Percentiles rank a stretch among this genome's conserved stretches.
phyloP scores from a whole-genome alignment of 257 asterid species.

The Gentiana dahurica region DNA sequence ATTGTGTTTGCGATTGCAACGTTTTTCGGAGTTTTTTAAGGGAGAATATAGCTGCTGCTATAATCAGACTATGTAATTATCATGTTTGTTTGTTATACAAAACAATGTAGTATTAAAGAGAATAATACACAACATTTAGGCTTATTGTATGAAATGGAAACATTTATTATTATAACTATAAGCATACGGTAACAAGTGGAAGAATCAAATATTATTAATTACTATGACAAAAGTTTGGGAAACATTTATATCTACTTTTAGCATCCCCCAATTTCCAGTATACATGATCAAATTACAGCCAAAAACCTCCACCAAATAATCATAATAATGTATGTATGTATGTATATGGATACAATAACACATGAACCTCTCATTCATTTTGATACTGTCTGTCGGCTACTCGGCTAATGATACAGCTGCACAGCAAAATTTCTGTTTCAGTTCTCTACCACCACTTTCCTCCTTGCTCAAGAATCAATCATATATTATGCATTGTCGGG shows the following conservation, averaged over 20 bases:
- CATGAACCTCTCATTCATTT: too few species aligned
- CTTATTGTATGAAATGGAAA: not conserved
- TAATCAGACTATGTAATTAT: too few species aligned
- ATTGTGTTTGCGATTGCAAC: constrained; percentile 76
- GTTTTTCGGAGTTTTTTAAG: constrained; percentile 75
- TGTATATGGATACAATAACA: too few species aligned
- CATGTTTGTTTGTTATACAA: too few species aligned
- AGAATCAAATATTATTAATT: not conserved
- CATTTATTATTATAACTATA: not conserved
- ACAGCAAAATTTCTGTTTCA: constrained; percentile 1
- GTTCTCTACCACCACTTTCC: not conserved
- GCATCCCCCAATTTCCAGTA: not conserved
- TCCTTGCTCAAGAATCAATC: constrained; percentile 12
- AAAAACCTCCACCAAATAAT: constrained; percentile 7
- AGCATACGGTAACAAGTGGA: not conserved
- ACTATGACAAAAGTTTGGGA: not conserved
- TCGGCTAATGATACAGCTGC: too few species aligned
- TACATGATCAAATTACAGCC: constrained; percentile 2
- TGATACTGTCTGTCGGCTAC: too few species aligned
- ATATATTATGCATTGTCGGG: constrained; percentile 26
- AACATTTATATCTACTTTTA: not conserved
- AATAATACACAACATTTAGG: too few species aligned
- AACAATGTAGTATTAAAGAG: too few species aligned
- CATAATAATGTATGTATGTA: too few species aligned
- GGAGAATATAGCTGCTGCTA: not conserved